Evolutionary conservation across 2,329 filamentous ascomycete genomes (phyloP), one percentile per base, ranked within the genome.

Genomic region (Karstenula rhodostoma): DNA sequence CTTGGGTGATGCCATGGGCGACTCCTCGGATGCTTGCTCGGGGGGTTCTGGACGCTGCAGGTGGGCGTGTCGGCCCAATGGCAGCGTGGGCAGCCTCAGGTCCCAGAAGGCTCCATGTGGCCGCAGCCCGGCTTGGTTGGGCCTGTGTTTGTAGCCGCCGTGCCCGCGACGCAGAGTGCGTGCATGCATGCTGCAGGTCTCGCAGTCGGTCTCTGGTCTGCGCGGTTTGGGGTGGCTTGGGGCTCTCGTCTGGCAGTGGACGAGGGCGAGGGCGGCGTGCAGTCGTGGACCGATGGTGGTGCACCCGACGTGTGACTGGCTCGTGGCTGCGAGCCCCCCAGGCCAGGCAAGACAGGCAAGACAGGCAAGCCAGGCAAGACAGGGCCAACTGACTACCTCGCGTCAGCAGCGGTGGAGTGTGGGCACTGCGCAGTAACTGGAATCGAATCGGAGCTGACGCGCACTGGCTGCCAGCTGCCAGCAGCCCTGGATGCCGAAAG

Each of bases 91-190:
- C 43, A 25, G 61, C 56, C 43, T 58, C 65, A 64, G 62, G 61
- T 68, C 66, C 61, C 65, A 59, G 65, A 69, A 68, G 15, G 37
- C 15, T 40, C 15, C 37, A n/a, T 40, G 17, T 37, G 35, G 35
- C 68, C 35, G 42, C 29, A 52, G 46, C 60, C 46, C 29, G 25
- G 32, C 37, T 19, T 67, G 67, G 73, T 75, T 75, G 73, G 73
- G 50, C 60, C 9, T 55, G 60, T 73, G 73, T 75, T 74, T 73
- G 58, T 70, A 74, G 64, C 64, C 73, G 71, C 73, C 61, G 64
- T 56, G 60, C 57, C 51, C 61, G 61, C 63, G 56, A 59, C 35
- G 56, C 52, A 55, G 46, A 43, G 42, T 58, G 61, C 51, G 57
- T 42, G n/a, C 43, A 56, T 58, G 61, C 51, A 58, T 42, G n/a